These are phyloP conservation scores for Diaporthe citriasiana DNA, from an alignment of 2,329 filamentous ascomycete species.

Conservation along the genomic window DNA sequence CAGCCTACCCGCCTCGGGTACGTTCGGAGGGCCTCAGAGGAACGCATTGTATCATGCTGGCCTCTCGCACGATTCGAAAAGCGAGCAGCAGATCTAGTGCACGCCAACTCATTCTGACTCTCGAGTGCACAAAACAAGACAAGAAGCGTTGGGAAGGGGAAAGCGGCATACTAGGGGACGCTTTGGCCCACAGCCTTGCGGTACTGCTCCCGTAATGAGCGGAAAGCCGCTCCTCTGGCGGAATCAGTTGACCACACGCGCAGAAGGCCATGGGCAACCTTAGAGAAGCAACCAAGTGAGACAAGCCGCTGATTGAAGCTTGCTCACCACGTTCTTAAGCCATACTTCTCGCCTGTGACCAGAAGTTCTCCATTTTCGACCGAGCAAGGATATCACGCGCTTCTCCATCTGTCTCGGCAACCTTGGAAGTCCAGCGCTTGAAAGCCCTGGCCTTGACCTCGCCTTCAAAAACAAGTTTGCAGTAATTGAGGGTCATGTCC, in stretches of 20 bases:
- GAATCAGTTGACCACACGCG: not conserved
- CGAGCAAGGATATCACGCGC: constrained; percentile 84
- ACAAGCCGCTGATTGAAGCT: not conserved
- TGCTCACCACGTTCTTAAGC: constrained; percentile 6
- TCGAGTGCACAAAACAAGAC: not conserved
- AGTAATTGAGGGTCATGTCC: constrained; percentile 86
- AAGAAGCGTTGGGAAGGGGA: not conserved
- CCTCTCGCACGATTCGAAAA: not conserved
- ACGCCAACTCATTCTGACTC: not conserved
- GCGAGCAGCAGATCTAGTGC: not conserved
- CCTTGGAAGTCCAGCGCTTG: constrained; percentile 87
- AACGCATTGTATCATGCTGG: not conserved
- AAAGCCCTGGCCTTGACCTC: constrained; percentile 86
- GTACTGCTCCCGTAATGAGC: not conserved
- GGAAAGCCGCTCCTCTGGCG: not conserved
- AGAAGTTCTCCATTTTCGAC: constrained; percentile 95
- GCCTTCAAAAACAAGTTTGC: constrained; percentile 90
- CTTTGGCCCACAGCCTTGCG: not conserved
- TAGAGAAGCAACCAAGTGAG: not conserved
- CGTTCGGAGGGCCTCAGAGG: not conserved
- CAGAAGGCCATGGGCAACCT: not conserved
- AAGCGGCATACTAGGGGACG: not conserved
- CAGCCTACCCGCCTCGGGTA: too few species aligned
- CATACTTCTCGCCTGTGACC: constrained; percentile 84
- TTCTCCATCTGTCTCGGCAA: constrained; percentile 93